Evolutionary conservation across 192 early-diverging fungal genomes (phyloP).

Genomic region (Mortierella claussenii): DNA sequence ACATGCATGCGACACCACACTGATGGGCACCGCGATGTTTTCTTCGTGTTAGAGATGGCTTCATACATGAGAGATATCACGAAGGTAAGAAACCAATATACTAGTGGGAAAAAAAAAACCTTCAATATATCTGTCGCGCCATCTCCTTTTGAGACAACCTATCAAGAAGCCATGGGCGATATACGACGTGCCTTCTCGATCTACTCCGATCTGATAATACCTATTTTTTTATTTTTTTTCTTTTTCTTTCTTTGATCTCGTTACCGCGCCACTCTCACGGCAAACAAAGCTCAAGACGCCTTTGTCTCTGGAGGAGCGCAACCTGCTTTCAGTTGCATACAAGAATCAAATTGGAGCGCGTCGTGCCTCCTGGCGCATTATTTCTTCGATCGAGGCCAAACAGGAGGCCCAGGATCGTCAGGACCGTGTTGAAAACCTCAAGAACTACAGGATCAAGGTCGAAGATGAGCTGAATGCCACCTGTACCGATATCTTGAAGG

Average conservation of each 20-base stretch:
- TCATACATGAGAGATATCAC: conserved; percentile 57
- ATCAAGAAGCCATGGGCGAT: background rate
- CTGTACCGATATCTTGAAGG: conserved; percentile 90
- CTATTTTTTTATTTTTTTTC: background rate
- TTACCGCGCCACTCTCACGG: too few species aligned
- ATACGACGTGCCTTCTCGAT: background rate
- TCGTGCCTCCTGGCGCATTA: conserved; percentile 97
- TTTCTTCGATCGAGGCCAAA: conserved; percentile 97
- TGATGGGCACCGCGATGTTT: too few species aligned
- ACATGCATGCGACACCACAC: too few species aligned
- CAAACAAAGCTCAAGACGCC: conserved; percentile 73
- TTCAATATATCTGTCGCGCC: background rate
- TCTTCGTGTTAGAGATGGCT: conserved; percentile 49
- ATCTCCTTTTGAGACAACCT: too few species aligned
- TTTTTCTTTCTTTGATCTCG: background rate
- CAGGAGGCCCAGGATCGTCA: conserved; percentile 91
- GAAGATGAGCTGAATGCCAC: conserved; percentile 92
- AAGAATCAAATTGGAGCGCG: conserved; percentile 99
- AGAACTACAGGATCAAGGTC: conserved; percentile 90
- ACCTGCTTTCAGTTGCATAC: conserved; percentile 97
- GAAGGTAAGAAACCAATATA: conserved; percentile 41
- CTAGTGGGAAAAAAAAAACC: background rate
- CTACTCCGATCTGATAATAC: background rate
- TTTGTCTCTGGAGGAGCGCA: conserved; percentile 97
- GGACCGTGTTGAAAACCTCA: conserved; percentile 88